Percentiles rank a stretch among this genome's conserved stretches.
Conservation (phyloP, 2,329 filamentous ascomycete species). For the Pyrenophora teres region DNA sequence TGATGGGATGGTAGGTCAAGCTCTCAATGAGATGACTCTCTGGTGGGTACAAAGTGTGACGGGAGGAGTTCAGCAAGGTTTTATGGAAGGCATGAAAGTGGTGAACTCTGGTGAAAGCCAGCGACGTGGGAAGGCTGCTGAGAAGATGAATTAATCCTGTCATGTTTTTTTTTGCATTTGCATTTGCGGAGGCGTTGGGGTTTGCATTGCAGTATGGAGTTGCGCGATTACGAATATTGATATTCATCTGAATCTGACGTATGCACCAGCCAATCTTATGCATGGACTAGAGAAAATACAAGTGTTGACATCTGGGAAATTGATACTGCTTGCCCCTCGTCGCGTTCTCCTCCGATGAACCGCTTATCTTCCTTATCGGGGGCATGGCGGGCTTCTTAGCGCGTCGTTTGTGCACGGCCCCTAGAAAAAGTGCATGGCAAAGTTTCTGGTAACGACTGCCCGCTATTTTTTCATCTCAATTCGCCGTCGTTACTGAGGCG, state of each 20-base stretch:
- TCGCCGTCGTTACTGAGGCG: slow-evolving; percentile 20
- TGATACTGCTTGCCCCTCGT: background rate
- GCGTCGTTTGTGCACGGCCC: slow-evolving; percentile 22
- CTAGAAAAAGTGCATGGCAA: slow-evolving; percentile 34
- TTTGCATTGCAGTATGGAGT: background rate
- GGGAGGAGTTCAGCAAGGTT: slow-evolving; percentile 69
- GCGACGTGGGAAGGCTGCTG: slow-evolving; percentile 1
- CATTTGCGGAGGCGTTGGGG: background rate
- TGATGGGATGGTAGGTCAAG: slow-evolving; percentile 67
- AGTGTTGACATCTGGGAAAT: no score
- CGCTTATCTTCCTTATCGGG: slow-evolving; percentile 22
- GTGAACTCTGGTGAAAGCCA: slow-evolving; percentile 39
- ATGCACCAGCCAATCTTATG: no score
- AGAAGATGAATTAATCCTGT: slow-evolving; percentile 5
- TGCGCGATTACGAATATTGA: background rate
- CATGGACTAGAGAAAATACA: no score
- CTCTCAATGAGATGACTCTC: slow-evolving; percentile 59
- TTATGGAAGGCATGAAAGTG: slow-evolving; percentile 58
- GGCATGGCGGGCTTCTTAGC: slow-evolving; percentile 14
- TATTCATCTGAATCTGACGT: background rate
- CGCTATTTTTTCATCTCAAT: slow-evolving; percentile 19
- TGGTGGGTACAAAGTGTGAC: slow-evolving; percentile 69
- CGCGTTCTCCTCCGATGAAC: background rate
- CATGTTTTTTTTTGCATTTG: background rate
- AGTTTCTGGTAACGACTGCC: slow-evolving; percentile 14